A percentile compares a stretch with the other conserved stretches of the same genome.
These are phyloP conservation scores for Lachancea thermotolerans DNA, from an alignment of 805 yeast genomes.

Conservation along the genomic window DNA sequence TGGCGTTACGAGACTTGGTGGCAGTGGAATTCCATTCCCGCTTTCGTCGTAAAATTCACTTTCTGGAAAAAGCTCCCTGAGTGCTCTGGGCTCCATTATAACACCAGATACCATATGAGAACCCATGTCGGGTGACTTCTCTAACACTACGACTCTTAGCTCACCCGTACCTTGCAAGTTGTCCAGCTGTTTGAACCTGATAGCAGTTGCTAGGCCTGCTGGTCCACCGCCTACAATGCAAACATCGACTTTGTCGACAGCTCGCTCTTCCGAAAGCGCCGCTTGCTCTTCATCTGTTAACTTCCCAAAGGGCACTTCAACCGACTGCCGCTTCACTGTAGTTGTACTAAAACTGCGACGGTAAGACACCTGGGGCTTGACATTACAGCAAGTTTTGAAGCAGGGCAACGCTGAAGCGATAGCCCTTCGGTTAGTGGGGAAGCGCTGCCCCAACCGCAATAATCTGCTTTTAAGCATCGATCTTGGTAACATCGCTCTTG, in stretches of 20 bases:
- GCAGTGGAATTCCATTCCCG: slow-evolving; percentile 64
- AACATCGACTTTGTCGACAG: slow-evolving; percentile 82
- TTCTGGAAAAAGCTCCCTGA: slow-evolving; percentile 76
- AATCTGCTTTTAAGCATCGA: too few relatives aligned
- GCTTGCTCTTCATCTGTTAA: slow-evolving; percentile 41
- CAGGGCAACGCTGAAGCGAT: too few relatives aligned
- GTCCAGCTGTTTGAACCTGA: slow-evolving; percentile 79
- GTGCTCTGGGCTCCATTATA: slow-evolving; percentile 82
- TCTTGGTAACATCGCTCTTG: too few relatives aligned
- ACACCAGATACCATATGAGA: slow-evolving; percentile 92
- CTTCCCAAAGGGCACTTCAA: slow-evolving; percentile 23
- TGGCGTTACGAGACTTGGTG: slow-evolving; percentile 64
- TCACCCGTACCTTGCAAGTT: slow-evolving; percentile 54
- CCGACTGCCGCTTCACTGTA: slow-evolving; percentile 8
- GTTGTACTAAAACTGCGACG: slow-evolving; percentile 1
- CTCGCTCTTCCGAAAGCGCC: slow-evolving; percentile 56
- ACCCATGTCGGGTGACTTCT: slow-evolving; percentile 91
- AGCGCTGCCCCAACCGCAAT: too few relatives aligned
- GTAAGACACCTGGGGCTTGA: too few relatives aligned
- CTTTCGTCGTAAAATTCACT: slow-evolving; percentile 45
- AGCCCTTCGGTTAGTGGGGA: too few relatives aligned
- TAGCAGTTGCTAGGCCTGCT: slow-evolving; percentile 93
- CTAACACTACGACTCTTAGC: slow-evolving; percentile 79
- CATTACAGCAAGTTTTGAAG: too few relatives aligned
- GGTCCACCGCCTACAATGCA: slow-evolving; percentile 98